Base-by-base conservation (phyloP, 2,329 filamentous ascomycete genomes). In the Pyricularia sp. region DNA sequence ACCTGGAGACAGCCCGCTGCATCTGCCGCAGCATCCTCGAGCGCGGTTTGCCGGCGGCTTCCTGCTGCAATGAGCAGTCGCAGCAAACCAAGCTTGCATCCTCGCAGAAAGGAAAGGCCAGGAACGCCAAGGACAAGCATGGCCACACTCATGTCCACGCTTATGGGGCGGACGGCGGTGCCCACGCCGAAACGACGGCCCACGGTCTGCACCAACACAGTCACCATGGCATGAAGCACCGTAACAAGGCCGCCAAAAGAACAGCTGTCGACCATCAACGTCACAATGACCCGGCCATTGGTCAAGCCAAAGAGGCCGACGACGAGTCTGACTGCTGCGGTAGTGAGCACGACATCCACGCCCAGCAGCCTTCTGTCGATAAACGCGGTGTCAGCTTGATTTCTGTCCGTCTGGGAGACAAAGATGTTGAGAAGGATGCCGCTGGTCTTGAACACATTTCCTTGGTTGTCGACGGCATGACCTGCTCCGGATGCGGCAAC, bases 1-100 rank as follows among this genome's bases (percentile, higher is more conserved):
- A 78, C 65, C 74, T 79, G n/a, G 75, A 78, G 63, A 73, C 75
- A 11, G 76, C 76, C n/a, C 77, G 77, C 2, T 79, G 78, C 72
- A 79, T 79, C 70, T 79, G 78, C 71, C 77, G 77, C 50, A 75
- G 72, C 67, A 72, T 78, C 28, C 73, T 79, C 64, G 77, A 76
- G 0, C 70, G 70, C 64, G 74, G 75, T 28, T 55, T 68, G 30
- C 66, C 66, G 9, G 20, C 55, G 1, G 23, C 66, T 5, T 23
- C 55, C 30, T 63, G 55, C 55, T 68, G 66, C 58, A 36, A 30
- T 25, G 58, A 68, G 55, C 66, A 68, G 55, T 58, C 58, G 50
- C 50, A 67, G 50, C 50, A 61, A 30, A n/a, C n/a, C 36, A 28
- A 68, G 66, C 20, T n/a, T 23, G 5, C 65, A 4, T 20, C 65